phyloP scores from a whole-genome alignment of 1,284 basidiomycete species.

The Somion occarium region DNA sequence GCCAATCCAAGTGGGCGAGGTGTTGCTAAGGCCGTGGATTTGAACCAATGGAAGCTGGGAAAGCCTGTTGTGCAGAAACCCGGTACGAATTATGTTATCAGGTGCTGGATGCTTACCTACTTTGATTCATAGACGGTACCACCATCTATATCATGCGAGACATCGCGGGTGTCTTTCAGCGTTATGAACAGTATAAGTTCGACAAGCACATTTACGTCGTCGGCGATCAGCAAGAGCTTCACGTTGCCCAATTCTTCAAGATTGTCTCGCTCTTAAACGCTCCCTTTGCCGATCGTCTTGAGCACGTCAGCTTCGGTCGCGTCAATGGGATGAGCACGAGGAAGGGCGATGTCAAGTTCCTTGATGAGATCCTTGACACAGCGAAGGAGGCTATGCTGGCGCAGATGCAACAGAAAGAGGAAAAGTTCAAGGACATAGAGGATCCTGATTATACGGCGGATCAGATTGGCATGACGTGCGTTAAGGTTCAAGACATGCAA shows the following conservation, averaged over 20 bases:
- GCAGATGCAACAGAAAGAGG: neutral
- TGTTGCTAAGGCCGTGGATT: too few species aligned
- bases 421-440: neutral
- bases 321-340: neutral
- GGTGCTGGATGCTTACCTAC: too few species aligned
- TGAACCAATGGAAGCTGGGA: too few species aligned
- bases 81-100: too few species aligned
- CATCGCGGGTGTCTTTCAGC: neutral
- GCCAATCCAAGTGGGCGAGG: too few species aligned
- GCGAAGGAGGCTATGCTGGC: neutral
- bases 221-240: neutral
- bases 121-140: neutral
- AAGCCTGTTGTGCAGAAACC: too few species aligned
- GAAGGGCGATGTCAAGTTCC: neutral
- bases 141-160: neutral
- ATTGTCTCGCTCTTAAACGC: neutral
- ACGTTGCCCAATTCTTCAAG: neutral
- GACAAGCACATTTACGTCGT: neutral
- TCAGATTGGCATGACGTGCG: neutral
- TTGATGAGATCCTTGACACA: neutral
- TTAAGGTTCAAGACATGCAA: neutral
- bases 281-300: neutral
- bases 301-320: neutral
- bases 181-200: neutral
- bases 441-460: neutral